phyloP scores from a whole-genome alignment of 352 stramenopile genomes.

The Globisporangium mamillatum region DNA sequence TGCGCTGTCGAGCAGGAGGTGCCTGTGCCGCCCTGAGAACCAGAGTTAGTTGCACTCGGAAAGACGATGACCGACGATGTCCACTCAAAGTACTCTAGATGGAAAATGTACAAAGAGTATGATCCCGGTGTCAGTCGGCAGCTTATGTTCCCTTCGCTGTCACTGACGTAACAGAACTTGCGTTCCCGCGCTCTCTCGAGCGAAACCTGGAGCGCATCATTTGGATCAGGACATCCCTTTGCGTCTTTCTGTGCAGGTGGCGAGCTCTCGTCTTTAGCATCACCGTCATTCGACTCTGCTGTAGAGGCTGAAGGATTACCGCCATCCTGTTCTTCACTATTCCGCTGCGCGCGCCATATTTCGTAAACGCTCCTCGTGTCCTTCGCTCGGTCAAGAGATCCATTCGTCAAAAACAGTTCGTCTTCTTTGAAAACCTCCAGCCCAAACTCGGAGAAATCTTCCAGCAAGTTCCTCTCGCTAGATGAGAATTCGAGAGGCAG shows the following conservation, averaged over 20 bases:
- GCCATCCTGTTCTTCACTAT: background rate
- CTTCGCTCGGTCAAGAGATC: background rate
- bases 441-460: conserved; percentile 31
- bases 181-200: conserved; percentile 5
- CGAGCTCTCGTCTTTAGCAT: background rate
- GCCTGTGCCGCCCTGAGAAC: conserved; percentile 30
- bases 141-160: conserved; percentile 30
- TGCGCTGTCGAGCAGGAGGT: conserved; percentile 30
- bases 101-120: conserved; percentile 71
- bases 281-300: background rate
- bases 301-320: background rate
- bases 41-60: conserved; percentile 39
- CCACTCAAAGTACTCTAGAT: conserved; percentile 74
- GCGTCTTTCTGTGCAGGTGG: background rate
- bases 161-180: conserved; percentile 34
- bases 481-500: conserved; percentile 32
- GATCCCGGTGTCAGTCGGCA: conserved; percentile 50
- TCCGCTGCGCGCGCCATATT: conserved; percentile 21
- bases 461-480: conserved; percentile 53
- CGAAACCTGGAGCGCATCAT: conserved; percentile 8
- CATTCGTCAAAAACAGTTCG: background rate
- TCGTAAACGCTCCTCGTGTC: conserved; percentile 18
- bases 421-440: conserved; percentile 25
- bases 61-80: conserved; percentile 58
- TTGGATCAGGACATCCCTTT: background rate